phyloP scores from a whole-genome alignment of 2,329 filamentous ascomycete species.

The Apiospora arundinis region DNA sequence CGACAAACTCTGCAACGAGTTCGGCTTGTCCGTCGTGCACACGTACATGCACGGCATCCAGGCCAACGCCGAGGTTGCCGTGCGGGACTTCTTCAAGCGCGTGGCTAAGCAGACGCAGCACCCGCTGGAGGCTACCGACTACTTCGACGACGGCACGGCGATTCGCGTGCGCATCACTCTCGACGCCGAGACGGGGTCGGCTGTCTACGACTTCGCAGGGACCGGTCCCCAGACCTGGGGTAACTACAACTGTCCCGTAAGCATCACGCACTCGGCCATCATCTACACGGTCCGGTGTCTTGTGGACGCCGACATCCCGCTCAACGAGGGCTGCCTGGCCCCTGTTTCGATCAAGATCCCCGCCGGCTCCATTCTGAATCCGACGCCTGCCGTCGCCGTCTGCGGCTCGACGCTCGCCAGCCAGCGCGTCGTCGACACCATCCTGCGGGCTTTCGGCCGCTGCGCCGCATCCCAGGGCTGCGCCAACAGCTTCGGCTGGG shows the following conservation, averaged over 20 bases:
- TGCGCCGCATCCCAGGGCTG: slow-evolving; percentile 42
- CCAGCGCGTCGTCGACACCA: slow-evolving; percentile 26
- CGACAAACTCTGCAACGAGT: slow-evolving; percentile 40
- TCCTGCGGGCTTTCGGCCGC: slow-evolving; percentile 25
- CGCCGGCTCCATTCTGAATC: slow-evolving; percentile 39
- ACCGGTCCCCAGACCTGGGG: slow-evolving; percentile 59
- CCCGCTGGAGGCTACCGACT: slow-evolving; percentile 69
- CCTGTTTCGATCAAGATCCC: slow-evolving; percentile 41
- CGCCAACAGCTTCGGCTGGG: slow-evolving; percentile 64
- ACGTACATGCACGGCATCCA: slow-evolving; percentile 49
- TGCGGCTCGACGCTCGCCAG: slow-evolving; percentile 30
- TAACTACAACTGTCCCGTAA: slow-evolving; percentile 38
- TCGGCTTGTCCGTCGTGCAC: slow-evolving; percentile 39
- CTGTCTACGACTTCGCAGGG: slow-evolving; percentile 57
- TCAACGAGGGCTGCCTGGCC: slow-evolving; percentile 74
- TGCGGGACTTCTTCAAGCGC: slow-evolving; percentile 38
- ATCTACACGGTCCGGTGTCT: slow-evolving; percentile 58
- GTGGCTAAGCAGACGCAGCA: slow-evolving; percentile 52
- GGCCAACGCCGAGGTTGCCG: slow-evolving; percentile 45
- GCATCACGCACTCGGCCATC: slow-evolving; percentile 38
- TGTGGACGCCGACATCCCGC: slow-evolving; percentile 73
- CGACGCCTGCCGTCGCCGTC: slow-evolving; percentile 29
- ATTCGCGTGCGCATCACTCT: slow-evolving; percentile 50
- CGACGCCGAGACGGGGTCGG: slow-evolving; percentile 71
- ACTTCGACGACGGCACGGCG: slow-evolving; percentile 68